These are phyloP conservation scores for Aplosporella prunicola DNA, from an alignment of 2,329 filamentous ascomycete genomes.

Conservation along the genomic window DNA sequence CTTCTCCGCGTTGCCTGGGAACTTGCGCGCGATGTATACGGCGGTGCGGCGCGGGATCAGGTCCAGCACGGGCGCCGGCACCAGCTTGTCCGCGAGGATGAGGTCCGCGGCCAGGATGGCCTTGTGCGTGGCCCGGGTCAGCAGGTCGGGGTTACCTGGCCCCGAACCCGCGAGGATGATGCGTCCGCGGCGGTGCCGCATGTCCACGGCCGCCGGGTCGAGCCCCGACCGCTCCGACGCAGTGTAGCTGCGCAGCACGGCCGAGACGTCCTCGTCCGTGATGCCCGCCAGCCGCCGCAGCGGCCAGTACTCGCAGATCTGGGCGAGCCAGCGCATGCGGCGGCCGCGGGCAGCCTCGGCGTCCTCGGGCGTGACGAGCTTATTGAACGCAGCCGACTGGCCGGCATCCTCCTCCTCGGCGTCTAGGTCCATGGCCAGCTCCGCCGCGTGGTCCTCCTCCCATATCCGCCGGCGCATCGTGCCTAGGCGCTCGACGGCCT, in stretches of 20 bases:
- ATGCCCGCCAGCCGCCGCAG: constrained; percentile 71
- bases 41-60: constrained; percentile 83
- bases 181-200: constrained; percentile 42
- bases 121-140: constrained; percentile 73
- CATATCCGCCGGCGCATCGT: constrained; percentile 34
- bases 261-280: constrained; percentile 67
- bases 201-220: constrained; percentile 19
- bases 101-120: constrained; percentile 67
- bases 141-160: constrained; percentile 82
- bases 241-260: constrained; percentile 65
- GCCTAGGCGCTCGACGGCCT: constrained; percentile 68
- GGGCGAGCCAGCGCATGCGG: constrained; percentile 83
- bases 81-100: constrained; percentile 78
- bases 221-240: constrained; percentile 26
- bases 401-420: constrained; percentile 55
- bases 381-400: constrained; percentile 77
- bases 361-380: constrained; percentile 65
- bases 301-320: constrained; percentile 99
- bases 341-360: constrained; percentile 64
- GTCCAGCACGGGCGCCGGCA: constrained; percentile 74
- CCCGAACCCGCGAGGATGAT: constrained; percentile 88
- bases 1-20: constrained; percentile 89
- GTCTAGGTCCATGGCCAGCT: constrained; percentile 35
- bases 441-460: constrained; percentile 42
- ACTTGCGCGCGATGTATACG: constrained; percentile 90